A percentile compares a stretch with the other conserved stretches of the same genome.
Evolutionary conservation across 2,329 filamentous ascomycete genomes (phyloP).

Genomic region (Rachicladosporium sp.): DNA sequence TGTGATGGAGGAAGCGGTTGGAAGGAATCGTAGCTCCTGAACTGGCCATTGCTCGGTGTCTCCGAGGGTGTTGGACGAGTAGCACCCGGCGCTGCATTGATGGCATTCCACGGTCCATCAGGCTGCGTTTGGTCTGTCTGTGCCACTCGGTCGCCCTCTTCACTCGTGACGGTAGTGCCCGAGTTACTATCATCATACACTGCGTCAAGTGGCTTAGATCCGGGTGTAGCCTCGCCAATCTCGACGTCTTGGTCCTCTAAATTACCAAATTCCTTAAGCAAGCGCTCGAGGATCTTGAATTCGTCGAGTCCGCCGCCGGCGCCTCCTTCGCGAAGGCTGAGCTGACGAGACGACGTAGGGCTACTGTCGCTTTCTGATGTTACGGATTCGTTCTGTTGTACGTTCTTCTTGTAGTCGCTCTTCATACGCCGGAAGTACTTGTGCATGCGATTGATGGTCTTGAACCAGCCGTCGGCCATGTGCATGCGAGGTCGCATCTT

Average conservation of each 20-base stretch:
- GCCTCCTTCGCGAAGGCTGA: constrained; percentile 32
- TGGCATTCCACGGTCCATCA: constrained; percentile 28
- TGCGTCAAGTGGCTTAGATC: constrained; percentile 13
- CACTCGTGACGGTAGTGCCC: constrained; percentile 21
- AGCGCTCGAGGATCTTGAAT: constrained; percentile 34
- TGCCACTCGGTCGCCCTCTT: constrained; percentile 14
- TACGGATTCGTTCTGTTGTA: constrained; percentile 15
- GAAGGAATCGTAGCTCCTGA: constrained; percentile 19
- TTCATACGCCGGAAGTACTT: constrained; percentile 41
- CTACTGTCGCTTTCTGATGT: constrained; percentile 20
- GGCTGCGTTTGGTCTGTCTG: constrained; percentile 11
- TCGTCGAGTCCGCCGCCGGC: constrained; percentile 43
- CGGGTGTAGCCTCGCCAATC: constrained; percentile 15
- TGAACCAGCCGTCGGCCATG: constrained; percentile 46
- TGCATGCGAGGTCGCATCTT: constrained; percentile 41
- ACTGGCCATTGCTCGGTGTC: constrained; percentile 14
- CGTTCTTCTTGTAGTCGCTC: constrained; percentile 33
- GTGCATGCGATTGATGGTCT: constrained; percentile 42
- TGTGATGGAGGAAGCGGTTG: constrained; percentile 9
- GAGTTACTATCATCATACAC: constrained; percentile 19
- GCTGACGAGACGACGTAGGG: constrained; percentile 21
- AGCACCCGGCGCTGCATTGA: constrained; percentile 22
- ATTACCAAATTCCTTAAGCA: constrained; percentile 24
- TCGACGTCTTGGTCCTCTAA: constrained; percentile 26
- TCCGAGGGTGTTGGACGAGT: constrained; percentile 12